Conservation (phyloP, 2,329 filamentous ascomycete species). For the Aspergillus sp. region DNA sequence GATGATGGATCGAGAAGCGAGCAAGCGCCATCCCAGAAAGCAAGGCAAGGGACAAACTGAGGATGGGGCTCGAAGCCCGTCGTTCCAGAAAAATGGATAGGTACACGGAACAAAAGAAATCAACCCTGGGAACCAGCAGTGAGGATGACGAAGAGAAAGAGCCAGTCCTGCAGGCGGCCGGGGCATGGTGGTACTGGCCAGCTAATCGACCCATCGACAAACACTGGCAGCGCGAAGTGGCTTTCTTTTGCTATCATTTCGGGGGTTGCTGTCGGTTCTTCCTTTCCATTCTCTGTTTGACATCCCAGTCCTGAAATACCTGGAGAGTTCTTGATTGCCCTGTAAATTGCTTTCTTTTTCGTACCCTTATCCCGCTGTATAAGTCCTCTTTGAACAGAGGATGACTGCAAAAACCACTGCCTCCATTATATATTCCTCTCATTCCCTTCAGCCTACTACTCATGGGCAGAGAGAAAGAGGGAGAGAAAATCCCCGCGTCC, state of each 20-base stretch:
- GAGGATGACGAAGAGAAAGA: slow-evolving; percentile 11
- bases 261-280: not conserved
- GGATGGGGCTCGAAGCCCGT: not conserved
- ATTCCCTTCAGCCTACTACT: not conserved
- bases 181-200: slow-evolving; percentile 24
- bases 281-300: slow-evolving; percentile 4
- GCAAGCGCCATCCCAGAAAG: not conserved
- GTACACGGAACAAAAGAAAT: slow-evolving; percentile 6
- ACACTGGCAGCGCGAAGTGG: slow-evolving; percentile 18
- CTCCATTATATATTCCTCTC: slow-evolving; percentile 3
- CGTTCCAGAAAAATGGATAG: slow-evolving; percentile 7
- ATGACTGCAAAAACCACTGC: not conserved
- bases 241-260: slow-evolving; percentile 7
- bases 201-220: slow-evolving; percentile 24
- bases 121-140: slow-evolving; percentile 7
- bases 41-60: not conserved
- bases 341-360: slow-evolving; percentile 6
- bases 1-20: slow-evolving; percentile 3
- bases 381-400: slow-evolving; percentile 3
- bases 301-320: slow-evolving; percentile 1
- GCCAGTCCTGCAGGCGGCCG: slow-evolving; percentile 25
- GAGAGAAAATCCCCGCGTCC: slow-evolving; percentile 4
- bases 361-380: slow-evolving; percentile 5
- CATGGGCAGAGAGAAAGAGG: not conserved
- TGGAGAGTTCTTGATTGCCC: not conserved